phyloP scores from a whole-genome alignment of 139 green algal genomes.

The Ettlia oleoabundans region DNA sequence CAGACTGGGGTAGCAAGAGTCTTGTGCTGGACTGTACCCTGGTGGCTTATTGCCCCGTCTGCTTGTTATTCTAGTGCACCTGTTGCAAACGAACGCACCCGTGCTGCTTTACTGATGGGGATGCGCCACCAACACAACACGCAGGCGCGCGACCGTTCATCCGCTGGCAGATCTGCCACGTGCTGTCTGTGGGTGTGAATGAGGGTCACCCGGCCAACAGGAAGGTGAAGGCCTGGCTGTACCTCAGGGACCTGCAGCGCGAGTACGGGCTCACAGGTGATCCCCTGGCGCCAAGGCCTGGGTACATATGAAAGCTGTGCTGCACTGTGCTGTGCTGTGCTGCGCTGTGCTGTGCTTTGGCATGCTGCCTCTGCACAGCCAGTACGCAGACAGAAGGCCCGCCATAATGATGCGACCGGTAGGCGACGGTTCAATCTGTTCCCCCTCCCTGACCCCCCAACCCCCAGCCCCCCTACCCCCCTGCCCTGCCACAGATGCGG shows the following conservation, averaged over 20 bases:
- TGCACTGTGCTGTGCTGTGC: too few relatives aligned
- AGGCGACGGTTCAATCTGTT: too few relatives aligned
- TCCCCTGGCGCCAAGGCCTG: background rate
- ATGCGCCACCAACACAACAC: too few relatives aligned
- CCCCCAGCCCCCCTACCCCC: too few relatives aligned
- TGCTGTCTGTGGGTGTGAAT: conserved; percentile 32
- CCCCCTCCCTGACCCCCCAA: background rate
- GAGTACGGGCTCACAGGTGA: conserved; percentile 46
- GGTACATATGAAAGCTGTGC: background rate
- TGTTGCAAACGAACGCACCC: background rate
- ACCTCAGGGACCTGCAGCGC: conserved; percentile 57
- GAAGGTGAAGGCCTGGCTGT: conserved; percentile 49
- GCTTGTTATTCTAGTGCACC: too few relatives aligned
- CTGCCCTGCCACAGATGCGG: conserved; percentile 30
- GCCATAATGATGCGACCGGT: too few relatives aligned
- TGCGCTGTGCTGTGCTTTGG: too few relatives aligned
- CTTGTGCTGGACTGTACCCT: too few relatives aligned
- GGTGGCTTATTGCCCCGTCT: too few relatives aligned
- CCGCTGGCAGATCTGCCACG: conserved; percentile 45
- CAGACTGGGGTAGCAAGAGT: too few relatives aligned
- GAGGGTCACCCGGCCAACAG: conserved; percentile 53
- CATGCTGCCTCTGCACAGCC: too few relatives aligned
- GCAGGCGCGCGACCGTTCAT: conserved; percentile 49
- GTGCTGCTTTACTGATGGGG: background rate
- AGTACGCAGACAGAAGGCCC: too few relatives aligned